Evolutionary conservation across 768 basidiomycete species (phyloP), one percentile per base, ranked within the genome.

Genomic region (Amyloporia xantha): DNA sequence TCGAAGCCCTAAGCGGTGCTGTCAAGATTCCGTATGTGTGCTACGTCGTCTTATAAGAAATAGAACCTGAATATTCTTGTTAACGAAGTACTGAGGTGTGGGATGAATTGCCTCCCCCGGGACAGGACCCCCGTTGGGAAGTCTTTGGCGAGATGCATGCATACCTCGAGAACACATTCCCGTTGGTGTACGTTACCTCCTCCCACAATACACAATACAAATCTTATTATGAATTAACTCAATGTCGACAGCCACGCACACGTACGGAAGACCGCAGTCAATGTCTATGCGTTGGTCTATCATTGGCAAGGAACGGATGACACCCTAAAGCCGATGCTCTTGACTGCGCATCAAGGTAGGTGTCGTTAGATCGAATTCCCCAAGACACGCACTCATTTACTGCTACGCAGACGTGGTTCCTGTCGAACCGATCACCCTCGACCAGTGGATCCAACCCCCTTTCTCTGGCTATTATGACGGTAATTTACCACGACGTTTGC

Each of bases 281-380:
- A 81, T 54, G 80, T 74, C 0, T 82, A 77, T 44, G 81, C 76
- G 0, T 68, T 84, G 13, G 65, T 84, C 1, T 78, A 77, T 55
- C 74, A 77, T 39, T 84, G 81, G 80, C 65, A 73, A 38, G 82
- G 82, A 2, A 67, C 70, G 9, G 67, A 78, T 39, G 49, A 66
- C 6, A 50, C 62, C 5, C 60, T 75, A 26, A 80, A 80, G 54
- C 84, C 81, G 0, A 56, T 82, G 2, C 63, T 84, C 11, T 63
- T 78, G 28, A 64, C 73, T 11, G 76, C 74, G 6, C 78, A 80
- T 53, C 77, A 79, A 64, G 79, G 76, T 73, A 24, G n/a, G 55
- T 11, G 26, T 25, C 10, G 12, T 19, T 13, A 35, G 1, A 21
- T 9, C 21, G 21, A 43, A 7, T 6, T 28, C 5, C n/a, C 13